Conservation (phyloP, 1,284 basidiomycete species). For the Microstroma glucosiphilum region DNA sequence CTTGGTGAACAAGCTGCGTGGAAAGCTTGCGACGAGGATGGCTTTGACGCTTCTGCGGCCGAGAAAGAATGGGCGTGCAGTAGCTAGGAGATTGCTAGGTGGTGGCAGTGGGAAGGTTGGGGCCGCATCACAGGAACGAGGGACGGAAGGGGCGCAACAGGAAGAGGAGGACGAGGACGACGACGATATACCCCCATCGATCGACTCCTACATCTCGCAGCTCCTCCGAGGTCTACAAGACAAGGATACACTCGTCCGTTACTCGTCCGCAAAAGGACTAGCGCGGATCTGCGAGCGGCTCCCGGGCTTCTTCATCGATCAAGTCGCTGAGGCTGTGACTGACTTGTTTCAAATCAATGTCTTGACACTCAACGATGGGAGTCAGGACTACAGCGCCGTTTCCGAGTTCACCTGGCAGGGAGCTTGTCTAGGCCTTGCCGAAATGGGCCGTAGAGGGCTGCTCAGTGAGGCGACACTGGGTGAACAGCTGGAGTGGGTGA, state of each 20-base stretch:
- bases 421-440: constrained; percentile 82
- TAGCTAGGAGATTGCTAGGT: not conserved
- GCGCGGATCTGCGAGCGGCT: constrained; percentile 77
- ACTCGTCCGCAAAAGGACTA: constrained; percentile 87
- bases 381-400: constrained; percentile 60
- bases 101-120: too few relatives aligned
- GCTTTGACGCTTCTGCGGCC: constrained; percentile 39
- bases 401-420: constrained; percentile 88
- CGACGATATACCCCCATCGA: constrained; percentile 72
- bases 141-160: not conserved
- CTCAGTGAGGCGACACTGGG: constrained; percentile 18
- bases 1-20: constrained; percentile 34
- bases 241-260: constrained; percentile 91
- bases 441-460: constrained; percentile 77
- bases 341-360: constrained; percentile 61
- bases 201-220: constrained; percentile 69
- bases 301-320: constrained; percentile 66
- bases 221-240: constrained; percentile 74
- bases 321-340: constrained; percentile 74
- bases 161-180: constrained; percentile 24
- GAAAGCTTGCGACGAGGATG: constrained; percentile 42
- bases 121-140: not conserved
- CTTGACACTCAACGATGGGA: constrained; percentile 60
- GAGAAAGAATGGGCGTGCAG: constrained; percentile 6
- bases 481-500: constrained; percentile 33